Conservation (phyloP, 768 basidiomycete species). For the Mycena galopus region DNA sequence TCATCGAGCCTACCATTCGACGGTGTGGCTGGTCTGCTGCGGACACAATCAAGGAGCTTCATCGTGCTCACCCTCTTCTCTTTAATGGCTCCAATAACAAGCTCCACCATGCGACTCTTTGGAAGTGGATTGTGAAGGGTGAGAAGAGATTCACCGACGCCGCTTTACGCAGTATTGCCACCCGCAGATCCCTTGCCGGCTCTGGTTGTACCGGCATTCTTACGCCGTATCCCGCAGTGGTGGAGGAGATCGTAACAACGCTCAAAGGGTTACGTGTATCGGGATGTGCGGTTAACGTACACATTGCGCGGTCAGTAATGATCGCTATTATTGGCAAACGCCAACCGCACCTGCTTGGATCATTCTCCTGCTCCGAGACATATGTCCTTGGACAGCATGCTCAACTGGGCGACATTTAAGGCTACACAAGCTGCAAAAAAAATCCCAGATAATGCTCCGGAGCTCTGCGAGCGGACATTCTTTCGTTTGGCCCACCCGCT, state of each 20-base stretch:
- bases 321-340: not conserved
- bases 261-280: not conserved
- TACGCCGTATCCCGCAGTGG: not conserved
- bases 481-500: not conserved
- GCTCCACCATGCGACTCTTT: not conserved
- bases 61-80: not conserved
- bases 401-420: not conserved
- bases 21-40: not conserved
- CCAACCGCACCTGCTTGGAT: not conserved
- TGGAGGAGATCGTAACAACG: not conserved
- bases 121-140: not conserved
- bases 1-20: conserved; percentile 11
- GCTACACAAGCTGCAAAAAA: not conserved
- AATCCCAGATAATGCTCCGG: not conserved
- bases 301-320: not conserved
- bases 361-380: not conserved
- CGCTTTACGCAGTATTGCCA: not conserved
- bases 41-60: not conserved
- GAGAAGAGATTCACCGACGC: not conserved
- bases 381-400: not conserved
- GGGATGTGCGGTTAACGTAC: not conserved
- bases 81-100: not conserved
- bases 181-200: not conserved
- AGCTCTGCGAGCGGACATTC: not conserved
- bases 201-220: not conserved